Base-by-base conservation (phyloP, 345 rosid species). In the Eucalyptus cloeziana region DNA sequence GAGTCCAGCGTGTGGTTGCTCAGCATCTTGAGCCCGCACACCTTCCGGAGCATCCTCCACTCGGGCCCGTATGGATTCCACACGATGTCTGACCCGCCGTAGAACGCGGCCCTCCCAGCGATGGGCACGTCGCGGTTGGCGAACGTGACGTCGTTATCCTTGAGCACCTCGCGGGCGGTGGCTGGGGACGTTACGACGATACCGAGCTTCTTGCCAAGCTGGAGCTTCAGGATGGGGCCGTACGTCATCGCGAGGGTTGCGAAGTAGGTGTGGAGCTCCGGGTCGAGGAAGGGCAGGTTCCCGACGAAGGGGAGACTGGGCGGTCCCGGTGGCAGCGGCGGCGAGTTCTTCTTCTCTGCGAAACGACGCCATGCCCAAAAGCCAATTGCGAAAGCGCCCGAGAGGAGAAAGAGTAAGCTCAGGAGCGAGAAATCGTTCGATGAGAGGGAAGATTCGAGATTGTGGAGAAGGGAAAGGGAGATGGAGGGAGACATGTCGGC, bases 21-120 rank as follows among this genome's bases (percentile, higher is more conserved):
- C 71, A 93, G 87, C 89, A 92, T 56, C 89, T 62, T 92, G 12
- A 25, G 56, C 45, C 88, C 88, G 31, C 87, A 92, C 19, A 91
- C 81, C 91, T 93, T 95, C 25, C 96, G 89, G 64, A 94, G 86
- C 89, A 86, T 91, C 52, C 94, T 89, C 92, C 95, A 93, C 19
- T 91, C 92, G 2, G 94, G 91, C 1, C 95, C 95, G 56, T 95
- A 89, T 19, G 91, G 85, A 40, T 86, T 60, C 92, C 91, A 95
- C 1, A 62, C 67, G 2, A 95, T n/a, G 90, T 93, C 93, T 7
- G 37, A 21, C 24, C 94, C 95, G 5, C 94, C 95, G 43, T 93
- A 92, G 2, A 90, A 52, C 13, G 50, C 7, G 22, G 47, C 44
- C 83, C 86, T 50, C 22, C 44, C 92, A 6, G 94, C 91, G 11